A percentile compares a stretch with the other conserved stretches of the same genome.
Evolutionary conservation across 306 rosid genomes (phyloP).

Genomic region (Luffa aegyptiaca): DNA sequence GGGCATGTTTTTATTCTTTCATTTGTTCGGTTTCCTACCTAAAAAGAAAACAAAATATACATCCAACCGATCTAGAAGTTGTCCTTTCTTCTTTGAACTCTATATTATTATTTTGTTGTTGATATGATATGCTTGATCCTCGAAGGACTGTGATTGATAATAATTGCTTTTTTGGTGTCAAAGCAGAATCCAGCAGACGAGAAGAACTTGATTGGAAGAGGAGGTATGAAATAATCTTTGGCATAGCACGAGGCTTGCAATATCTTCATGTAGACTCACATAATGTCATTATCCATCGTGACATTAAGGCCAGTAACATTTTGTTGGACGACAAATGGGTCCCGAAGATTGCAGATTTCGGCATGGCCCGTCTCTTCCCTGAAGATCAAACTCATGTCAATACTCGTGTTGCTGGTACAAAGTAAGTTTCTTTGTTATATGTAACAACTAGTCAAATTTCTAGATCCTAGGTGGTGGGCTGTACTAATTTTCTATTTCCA

Average conservation of each 20-base stretch:
- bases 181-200: constrained; percentile 42
- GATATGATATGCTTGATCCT: not conserved
- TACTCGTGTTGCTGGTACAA: constrained; percentile 95
- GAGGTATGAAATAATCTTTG: constrained; percentile 59
- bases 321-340: constrained; percentile 85
- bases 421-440: constrained; percentile 33
- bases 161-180: constrained; percentile 2
- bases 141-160: not conserved
- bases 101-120: too few relatives aligned
- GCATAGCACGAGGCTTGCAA: constrained; percentile 75
- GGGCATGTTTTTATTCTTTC: too few relatives aligned
- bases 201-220: constrained; percentile 79
- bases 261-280: constrained; percentile 95
- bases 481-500: not conserved
- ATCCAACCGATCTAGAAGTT: not conserved
- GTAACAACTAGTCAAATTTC: not conserved
- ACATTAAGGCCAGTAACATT: constrained; percentile 85
- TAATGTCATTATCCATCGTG: constrained; percentile 76
- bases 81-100: not conserved
- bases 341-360: constrained; percentile 95
- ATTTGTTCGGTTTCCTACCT: too few relatives aligned
- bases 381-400: constrained; percentile 87
- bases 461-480: not conserved
- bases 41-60: not conserved
- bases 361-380: constrained; percentile 98